Conservation (phyloP, 257 asterid genomes). For the Leonotis leonurus region DNA sequence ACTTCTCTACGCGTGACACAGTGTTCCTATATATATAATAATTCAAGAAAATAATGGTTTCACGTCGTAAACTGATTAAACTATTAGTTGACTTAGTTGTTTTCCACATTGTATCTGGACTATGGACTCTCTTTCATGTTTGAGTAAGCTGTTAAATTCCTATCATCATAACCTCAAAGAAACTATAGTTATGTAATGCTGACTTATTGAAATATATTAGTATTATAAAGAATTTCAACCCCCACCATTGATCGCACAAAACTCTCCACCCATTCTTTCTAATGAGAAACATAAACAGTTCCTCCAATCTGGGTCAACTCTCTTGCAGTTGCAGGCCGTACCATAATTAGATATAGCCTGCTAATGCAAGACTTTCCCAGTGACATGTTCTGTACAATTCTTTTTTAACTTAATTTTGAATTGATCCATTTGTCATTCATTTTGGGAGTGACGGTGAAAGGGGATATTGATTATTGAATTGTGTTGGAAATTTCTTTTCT, state of each 20-base stretch:
- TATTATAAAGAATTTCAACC: too few relatives aligned
- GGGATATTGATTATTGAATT: too few relatives aligned
- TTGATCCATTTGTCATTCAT: neutral
- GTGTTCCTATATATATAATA: neutral
- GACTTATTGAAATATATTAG: neutral
- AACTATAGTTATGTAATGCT: neutral
- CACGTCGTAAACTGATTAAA: conserved; percentile 13
- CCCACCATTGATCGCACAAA: too few relatives aligned
- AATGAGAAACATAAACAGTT: too few relatives aligned
- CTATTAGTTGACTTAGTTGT: conserved; percentile 14
- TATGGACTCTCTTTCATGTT: too few relatives aligned
- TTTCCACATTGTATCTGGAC: neutral
- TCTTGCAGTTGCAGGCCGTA: conserved; percentile 10
- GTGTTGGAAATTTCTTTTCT: too few relatives aligned
- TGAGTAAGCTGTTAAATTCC: neutral
- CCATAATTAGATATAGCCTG: neutral
- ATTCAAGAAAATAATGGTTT: neutral
- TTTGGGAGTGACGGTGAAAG: too few relatives aligned
- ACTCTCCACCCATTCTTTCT: too few relatives aligned
- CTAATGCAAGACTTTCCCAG: neutral
- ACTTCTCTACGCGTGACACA: conserved; percentile 7
- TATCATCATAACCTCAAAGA: neutral
- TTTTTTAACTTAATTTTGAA: neutral
- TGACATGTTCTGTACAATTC: neutral
- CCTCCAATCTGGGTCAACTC: conserved; percentile 14